A percentile compares a stretch with the other conserved stretches of the same genome.
Evolutionary conservation across 2,329 filamentous ascomycete species (phyloP).

Genomic region (Cladorrhinum sp.): DNA sequence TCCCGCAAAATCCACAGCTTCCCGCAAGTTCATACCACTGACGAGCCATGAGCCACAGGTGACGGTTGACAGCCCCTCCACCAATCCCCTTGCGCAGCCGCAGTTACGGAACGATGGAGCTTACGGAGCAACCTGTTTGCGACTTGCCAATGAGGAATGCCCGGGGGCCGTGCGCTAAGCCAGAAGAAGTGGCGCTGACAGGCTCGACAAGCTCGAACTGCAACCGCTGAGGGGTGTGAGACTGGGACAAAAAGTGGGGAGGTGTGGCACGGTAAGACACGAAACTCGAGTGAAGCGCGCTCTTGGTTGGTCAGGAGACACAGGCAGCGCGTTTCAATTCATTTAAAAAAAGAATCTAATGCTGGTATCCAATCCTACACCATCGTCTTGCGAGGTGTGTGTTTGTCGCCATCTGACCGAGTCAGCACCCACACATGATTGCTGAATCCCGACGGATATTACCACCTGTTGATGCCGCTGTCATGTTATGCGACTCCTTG

Average conservation of each 20-base stretch:
- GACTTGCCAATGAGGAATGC: constrained; percentile 21
- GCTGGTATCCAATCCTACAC: constrained; percentile 18
- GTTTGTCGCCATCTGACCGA: constrained; percentile 5
- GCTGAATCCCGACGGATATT: not conserved
- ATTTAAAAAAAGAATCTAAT: constrained; percentile 30
- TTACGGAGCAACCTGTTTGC: constrained; percentile 23
- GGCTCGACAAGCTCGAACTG: not conserved
- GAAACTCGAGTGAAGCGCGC: constrained; percentile 25
- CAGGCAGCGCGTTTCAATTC: constrained; percentile 28
- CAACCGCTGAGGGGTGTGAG: not conserved
- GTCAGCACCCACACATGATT: not conserved
- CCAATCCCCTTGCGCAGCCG: constrained; percentile 13
- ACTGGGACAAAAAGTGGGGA: constrained; percentile 11
- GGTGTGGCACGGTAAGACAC: constrained; percentile 22
- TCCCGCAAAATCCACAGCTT: not conserved
- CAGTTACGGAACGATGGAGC: constrained; percentile 5
- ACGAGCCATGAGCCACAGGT: constrained; percentile 13
- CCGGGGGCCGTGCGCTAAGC: constrained; percentile 4
- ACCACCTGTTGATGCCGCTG: not conserved
- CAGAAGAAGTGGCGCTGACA: constrained; percentile 10
- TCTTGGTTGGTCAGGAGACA: constrained; percentile 29
- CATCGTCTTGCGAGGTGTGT: constrained; percentile 13
- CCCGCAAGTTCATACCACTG: constrained; percentile 9
- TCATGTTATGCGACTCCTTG: not conserved
- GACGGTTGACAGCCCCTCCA: constrained; percentile 17